Percentiles rank a stretch among this genome's conserved stretches.
Conservation (phyloP, 202 grass and related monocot genomes). For the Zoysia matrella region DNA sequence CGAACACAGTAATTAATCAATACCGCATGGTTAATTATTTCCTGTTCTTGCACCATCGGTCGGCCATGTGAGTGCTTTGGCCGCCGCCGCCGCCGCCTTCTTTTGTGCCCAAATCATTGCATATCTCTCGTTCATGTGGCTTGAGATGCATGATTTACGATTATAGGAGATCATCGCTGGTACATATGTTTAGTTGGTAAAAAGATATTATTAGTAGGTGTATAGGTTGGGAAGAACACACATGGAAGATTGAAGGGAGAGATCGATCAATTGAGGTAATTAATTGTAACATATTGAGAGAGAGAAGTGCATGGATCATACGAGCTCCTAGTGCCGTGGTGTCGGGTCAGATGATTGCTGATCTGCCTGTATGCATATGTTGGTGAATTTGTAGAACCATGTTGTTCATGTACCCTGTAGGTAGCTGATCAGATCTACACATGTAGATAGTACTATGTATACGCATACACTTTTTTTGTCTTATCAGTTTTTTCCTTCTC, state of each 20-base stretch:
- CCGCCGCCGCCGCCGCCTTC: not conserved
- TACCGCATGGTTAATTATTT: slow-evolving; percentile 51
- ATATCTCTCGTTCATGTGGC: slow-evolving; percentile 35
- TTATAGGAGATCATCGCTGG: slow-evolving; percentile 41
- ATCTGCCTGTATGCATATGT: slow-evolving; percentile 32
- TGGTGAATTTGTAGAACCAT: slow-evolving; percentile 43
- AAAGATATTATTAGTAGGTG: slow-evolving; percentile 48
- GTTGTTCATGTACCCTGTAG: slow-evolving; percentile 19
- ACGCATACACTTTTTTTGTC: not conserved
- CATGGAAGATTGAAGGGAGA: slow-evolving; percentile 30
- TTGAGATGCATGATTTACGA: slow-evolving; percentile 20
- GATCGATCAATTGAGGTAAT: slow-evolving; percentile 30
- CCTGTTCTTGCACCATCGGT: slow-evolving; percentile 31
- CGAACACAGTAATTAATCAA: slow-evolving; percentile 42
- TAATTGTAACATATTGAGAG: slow-evolving; percentile 68
- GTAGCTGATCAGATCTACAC: slow-evolving; percentile 1
- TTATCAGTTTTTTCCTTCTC: not conserved
- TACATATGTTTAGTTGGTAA: slow-evolving; percentile 43
- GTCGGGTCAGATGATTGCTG: slow-evolving; percentile 36
- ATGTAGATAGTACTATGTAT: slow-evolving; percentile 38
- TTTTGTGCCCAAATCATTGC: slow-evolving; percentile 27
- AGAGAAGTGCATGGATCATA: slow-evolving; percentile 24
- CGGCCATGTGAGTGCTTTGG: slow-evolving; percentile 14
- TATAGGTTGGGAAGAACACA: slow-evolving; percentile 45
- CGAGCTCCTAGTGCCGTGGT: slow-evolving; percentile 23